Evolutionary conservation across 352 stramenopile species (phyloP), one percentile per base, ranked within the genome.

Genomic region (Globisporangium iwayamae): DNA sequence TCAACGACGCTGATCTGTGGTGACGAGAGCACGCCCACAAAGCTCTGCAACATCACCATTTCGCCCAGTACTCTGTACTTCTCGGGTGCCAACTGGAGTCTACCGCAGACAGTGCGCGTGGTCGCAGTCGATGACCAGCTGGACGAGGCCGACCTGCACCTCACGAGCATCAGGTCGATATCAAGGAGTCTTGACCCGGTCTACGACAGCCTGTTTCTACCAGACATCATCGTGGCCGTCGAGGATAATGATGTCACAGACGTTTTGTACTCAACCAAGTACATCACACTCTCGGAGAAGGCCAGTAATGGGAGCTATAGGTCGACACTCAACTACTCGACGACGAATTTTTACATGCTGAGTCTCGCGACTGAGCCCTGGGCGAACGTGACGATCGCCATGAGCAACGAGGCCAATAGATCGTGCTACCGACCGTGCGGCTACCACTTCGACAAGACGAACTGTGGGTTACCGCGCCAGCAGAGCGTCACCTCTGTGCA

Each of bases 341-440:
- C 66, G 1, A 41, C 61, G 2, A 66, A 66, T n/a, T 68, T 65
- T 16, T 93, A 93, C 60, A 68, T 69, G 0, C 71, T 93, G 28
- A 60, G 72, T 16, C 58, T 93, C 0, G 25, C 68, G 18, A 89
- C 79, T 0, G 85, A 93, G 53, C 85, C 82, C 2, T 93, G 79
- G 68, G 72, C 80, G 1, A 84, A 88, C 36, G 82, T 93, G 11
- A 91, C 82, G 1, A 77, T 93, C 32, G 78, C 82, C 2, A 89
- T 93, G 71, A 90, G 79, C 54, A 93, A 91, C 48, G 82, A 93
- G 61, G 77, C 68, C 3, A 76, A 88, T 10, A 63, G 67, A 2
- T 63, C 68, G 0, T 93, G 85, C 60, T 93, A 93, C 58, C 82
- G 85, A 16, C 56, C 69, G n/a, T 93, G 85, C 16, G 85, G 85